These are phyloP conservation scores for Wickerhamomyces rabaulensis DNA, from an alignment of 805 yeast species.

Conservation along the genomic window DNA sequence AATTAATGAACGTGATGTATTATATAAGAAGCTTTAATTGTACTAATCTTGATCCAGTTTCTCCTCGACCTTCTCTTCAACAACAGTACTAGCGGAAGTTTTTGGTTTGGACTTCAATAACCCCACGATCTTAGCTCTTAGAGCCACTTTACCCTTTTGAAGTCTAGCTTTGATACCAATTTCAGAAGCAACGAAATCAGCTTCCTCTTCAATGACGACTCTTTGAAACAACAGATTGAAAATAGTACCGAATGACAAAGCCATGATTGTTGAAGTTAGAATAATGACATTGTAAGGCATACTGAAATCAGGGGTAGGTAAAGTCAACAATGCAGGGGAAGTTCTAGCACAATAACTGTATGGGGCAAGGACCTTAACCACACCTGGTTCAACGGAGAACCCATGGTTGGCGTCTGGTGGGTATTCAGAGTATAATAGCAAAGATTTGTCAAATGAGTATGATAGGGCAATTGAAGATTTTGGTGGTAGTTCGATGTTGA, in stretches of 20 bases:
- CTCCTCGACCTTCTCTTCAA: neutral
- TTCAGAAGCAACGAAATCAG: constrained; percentile 16
- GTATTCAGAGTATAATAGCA: constrained; percentile 80
- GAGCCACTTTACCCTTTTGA: neutral
- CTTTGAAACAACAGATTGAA: constrained; percentile 74
- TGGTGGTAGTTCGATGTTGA: constrained; percentile 60
- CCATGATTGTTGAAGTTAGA: constrained; percentile 88
- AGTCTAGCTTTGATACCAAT: constrained; percentile 13
- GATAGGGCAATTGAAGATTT: constrained; percentile 53
- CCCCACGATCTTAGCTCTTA: neutral
- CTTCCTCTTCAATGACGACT: constrained; percentile 69
- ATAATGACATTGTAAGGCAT: constrained; percentile 98
- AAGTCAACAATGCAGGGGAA: constrained; percentile 74
- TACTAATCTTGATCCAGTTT: too few species aligned
- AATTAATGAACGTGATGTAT: neutral
- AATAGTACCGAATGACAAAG: constrained; percentile 82
- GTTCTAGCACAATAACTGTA: constrained; percentile 58
- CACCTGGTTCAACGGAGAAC: constrained; percentile 89
- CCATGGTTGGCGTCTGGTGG: constrained; percentile 99
- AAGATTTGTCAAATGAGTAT: constrained; percentile 81
- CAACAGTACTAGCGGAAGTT: neutral
- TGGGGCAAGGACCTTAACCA: constrained; percentile 50
- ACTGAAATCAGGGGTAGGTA: constrained; percentile 96
- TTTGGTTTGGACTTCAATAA: neutral
- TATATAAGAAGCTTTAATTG: neutral